These are phyloP conservation scores for Hygrophoropsis aurantiaca DNA, from an alignment of 768 basidiomycete species.

Conservation along the genomic window DNA sequence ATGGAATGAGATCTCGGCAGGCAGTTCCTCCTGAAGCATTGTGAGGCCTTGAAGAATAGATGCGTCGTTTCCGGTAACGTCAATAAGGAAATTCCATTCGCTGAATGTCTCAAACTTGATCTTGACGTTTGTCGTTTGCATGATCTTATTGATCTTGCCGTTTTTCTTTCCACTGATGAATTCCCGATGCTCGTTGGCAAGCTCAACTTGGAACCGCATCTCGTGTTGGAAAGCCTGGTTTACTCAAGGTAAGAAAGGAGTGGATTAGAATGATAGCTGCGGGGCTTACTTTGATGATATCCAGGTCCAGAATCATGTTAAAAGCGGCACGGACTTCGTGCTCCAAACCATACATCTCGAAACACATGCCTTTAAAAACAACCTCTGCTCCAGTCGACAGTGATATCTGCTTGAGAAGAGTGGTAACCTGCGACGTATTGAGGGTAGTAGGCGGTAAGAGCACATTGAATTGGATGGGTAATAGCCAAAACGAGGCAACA, in stretches of 20 bases:
- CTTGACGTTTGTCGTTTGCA: conserved; percentile 95
- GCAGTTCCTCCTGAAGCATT: conserved; percentile 94
- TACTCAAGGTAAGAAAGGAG: conserved; percentile 3
- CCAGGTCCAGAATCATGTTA: conserved; percentile 83
- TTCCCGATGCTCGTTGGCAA: conserved; percentile 96
- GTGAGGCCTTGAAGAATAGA: conserved; percentile 86
- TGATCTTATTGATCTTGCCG: conserved; percentile 99
- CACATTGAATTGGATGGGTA: conserved; percentile 92
- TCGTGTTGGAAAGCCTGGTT: conserved; percentile 89
- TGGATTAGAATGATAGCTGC: not conserved
- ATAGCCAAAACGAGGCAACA: conserved; percentile 95
- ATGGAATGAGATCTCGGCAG: conserved; percentile 97
- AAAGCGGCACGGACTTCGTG: conserved; percentile 87
- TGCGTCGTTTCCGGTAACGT: conserved; percentile 82
- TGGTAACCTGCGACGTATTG: conserved; percentile 79
- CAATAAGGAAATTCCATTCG: conserved; percentile 92
- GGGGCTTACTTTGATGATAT: conserved; percentile 77
- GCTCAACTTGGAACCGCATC: conserved; percentile 96
- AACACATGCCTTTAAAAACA: conserved; percentile 96
- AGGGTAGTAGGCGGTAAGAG: conserved; percentile 80
- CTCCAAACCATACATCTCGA: conserved; percentile 95
- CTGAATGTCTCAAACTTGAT: conserved; percentile 99
- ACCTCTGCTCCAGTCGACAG: conserved; percentile 88
- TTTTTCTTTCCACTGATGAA: conserved; percentile 99
- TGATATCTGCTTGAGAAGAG: conserved; percentile 84